Percentiles rank a stretch among this genome's conserved stretches.
phyloP scores from a whole-genome alignment of 2,329 filamentous ascomycete species.

The Metarhizium robertsii region DNA sequence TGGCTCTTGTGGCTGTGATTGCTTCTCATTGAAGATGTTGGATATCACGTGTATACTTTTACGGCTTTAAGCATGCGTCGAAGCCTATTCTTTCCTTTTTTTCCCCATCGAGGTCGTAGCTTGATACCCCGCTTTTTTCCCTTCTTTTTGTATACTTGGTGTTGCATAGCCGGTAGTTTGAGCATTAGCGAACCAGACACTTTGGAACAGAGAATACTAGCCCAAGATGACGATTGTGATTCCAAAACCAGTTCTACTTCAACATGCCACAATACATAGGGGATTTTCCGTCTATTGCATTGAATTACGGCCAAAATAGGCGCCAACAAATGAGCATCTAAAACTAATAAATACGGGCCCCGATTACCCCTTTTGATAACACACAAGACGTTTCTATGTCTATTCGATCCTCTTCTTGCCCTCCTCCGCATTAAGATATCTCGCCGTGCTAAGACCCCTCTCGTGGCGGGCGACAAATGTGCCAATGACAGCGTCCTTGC shows the following conservation, averaged over 20 bases:
- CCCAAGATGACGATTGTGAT: neutral
- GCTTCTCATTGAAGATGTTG: neutral
- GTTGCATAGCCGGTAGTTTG: neutral
- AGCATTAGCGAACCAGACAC: neutral
- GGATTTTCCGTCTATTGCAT: neutral
- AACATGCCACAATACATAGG: too few species aligned
- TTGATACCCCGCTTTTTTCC: constrained; percentile 3
- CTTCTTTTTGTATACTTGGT: constrained; percentile 5
- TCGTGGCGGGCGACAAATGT: constrained; percentile 61
- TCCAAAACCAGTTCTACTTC: neutral
- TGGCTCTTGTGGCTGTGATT: constrained; percentile 75
- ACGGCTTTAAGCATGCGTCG: neutral
- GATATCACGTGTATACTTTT: neutral
- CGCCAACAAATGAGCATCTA: neutral
- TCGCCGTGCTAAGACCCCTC: constrained; percentile 71
- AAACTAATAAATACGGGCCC: neutral
- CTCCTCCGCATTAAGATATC: constrained; percentile 82
- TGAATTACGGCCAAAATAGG: neutral
- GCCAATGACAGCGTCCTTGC: constrained; percentile 75
- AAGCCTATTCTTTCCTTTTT: neutral
- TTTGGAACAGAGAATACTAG: neutral
- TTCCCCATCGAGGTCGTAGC: neutral
- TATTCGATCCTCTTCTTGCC: constrained; percentile 97
- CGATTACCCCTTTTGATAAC: neutral
- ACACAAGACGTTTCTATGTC: constrained; percentile 3